Base-by-base conservation (phyloP, 495 filamentous ascomycete species). In the Alectoria sarmentosa region DNA sequence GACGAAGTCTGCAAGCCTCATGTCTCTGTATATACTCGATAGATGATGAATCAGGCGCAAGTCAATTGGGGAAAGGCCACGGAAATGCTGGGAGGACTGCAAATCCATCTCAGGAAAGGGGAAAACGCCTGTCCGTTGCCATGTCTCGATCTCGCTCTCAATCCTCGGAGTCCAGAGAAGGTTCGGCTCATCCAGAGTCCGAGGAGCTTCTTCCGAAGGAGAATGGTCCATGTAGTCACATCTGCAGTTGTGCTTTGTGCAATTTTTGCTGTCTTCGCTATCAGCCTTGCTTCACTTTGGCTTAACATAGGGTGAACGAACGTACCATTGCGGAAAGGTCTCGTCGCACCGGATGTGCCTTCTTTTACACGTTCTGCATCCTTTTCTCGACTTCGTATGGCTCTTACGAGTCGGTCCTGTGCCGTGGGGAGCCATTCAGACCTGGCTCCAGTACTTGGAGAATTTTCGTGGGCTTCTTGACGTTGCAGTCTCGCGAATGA, bases 281-380 rank as follows among this genome's bases (percentile, higher is more conserved):
- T 80, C 62, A 81, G 76, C 65, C 38, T 57, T n/a, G n/a, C n/a
- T n/a, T 54, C 42, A 61, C n/a, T 32, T 48, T 28, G 54, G 36
- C 6, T 30, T 13, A 34, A 36, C 30, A 23, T 11, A 37, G 19
- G 28, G 23, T 17, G 52, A 5, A 41, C 48, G 61, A 76, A 80
- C 57, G 68, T 82, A 97, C 93, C 94, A 98, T 85, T 98, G 94
- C 30, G 95, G 94, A 70, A 93, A 96, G 65, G 83, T 96, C 76
- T 98, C 95, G 75, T 98, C 94, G 77, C 94, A 98, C 65, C 94
- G 86, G 73, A 98, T 98, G 77, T 98, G 94, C 71, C 94, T 86
- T 75, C 88, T 86, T 82, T 98, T 98, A 83, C 94, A 98, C 39
- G 91, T 96, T 70, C 91, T 92, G 78, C 94, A 98, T 58, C 94